Base-by-base conservation (phyloP, 176 grass and related monocot genomes). In the Miscanthus lutarioriparius region DNA sequence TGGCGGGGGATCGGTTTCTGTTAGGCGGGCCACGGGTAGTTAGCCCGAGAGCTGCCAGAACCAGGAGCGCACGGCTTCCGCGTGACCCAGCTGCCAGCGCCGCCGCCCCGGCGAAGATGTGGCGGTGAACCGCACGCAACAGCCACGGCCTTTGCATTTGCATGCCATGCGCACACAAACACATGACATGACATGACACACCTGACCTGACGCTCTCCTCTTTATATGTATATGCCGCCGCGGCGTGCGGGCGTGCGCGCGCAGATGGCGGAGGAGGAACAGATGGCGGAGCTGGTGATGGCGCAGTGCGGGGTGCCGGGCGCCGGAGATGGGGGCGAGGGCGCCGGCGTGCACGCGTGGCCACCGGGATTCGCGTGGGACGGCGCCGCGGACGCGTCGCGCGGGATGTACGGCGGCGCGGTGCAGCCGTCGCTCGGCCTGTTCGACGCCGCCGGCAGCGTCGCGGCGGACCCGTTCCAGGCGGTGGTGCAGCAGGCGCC, bases 231-330 rank as follows among this genome's bases (percentile, higher is more conserved):
- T 2, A n/a, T n/a, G 32, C 10, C 17, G 40, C 9, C 19, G 58
- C 15, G 36, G 67, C 59, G 66, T 1, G 16, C 40, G 62, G 72
- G 64, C 75, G 17, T 66, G 27, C 26, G 70, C 61, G 27, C 16
- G 76, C 78, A 92, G 92, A 92, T 94, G 90, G 86, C 88, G 15
- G 92, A 97, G 86, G 92, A 94, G 70, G 86, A 89, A 58, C 92
- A 92, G 90, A 94, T 91, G 75, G 81, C 89, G 56, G 94, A 94
- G 78, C 86, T 92, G 35, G 87, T 97, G 74, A 90, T 89, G 89
- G 88, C 89, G 61, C 89, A 88, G 81, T 95, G 89, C 87, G 88
- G 83, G n/a, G 79, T 80, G 76, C 45, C 64, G 54, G 40, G 53
- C 41, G 53, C 35, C 72, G 74, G 0, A 15, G 53, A 72, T 1